These are phyloP conservation scores for Alternaria alternata DNA, from an alignment of 2,329 filamentous ascomycete genomes.

Conservation along the genomic window DNA sequence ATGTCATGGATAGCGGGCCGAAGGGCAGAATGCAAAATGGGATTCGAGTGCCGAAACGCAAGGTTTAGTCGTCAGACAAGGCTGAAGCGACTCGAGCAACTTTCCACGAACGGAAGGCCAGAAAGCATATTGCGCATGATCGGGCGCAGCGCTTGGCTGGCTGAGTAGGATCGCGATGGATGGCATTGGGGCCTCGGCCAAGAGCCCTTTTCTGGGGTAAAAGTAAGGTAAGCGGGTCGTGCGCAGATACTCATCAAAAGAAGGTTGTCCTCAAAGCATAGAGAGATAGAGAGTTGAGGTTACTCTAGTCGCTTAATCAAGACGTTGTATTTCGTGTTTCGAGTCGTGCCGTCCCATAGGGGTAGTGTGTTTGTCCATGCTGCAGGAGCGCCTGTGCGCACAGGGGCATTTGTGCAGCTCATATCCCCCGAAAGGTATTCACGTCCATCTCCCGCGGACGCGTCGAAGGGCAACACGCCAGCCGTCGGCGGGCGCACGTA, in stretches of 20 bases:
- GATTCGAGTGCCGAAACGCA: conserved; percentile 3
- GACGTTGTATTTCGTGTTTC: background rate
- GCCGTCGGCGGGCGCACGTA: conserved; percentile 5
- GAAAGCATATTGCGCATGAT: conserved; percentile 13
- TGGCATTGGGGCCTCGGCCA: conserved; percentile 1
- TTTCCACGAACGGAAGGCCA: conserved; percentile 7
- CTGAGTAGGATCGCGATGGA: background rate
- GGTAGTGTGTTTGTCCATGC: background rate
- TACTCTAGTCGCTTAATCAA: background rate
- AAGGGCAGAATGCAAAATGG: conserved; percentile 2
- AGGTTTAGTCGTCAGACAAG: background rate
- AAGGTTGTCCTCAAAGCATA: conserved; percentile 1
- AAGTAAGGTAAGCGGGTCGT: conserved; percentile 11
- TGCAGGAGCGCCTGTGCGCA: background rate
- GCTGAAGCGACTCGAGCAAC: background rate
- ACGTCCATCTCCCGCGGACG: conserved; percentile 2
- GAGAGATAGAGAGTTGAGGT: background rate
- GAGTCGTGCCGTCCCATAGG: background rate
- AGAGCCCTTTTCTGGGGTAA: conserved; percentile 19
- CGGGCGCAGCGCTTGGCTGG: conserved; percentile 3
- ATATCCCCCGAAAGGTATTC: background rate
- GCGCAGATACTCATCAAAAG: conserved; percentile 1
- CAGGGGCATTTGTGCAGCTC: background rate
- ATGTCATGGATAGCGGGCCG: conserved; percentile 3
- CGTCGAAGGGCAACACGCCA: background rate